A percentile compares a stretch with the other conserved stretches of the same genome.
Evolutionary conservation across 2,329 filamentous ascomycete species (phyloP).

Genomic region (Aspergillus proliferans): DNA sequence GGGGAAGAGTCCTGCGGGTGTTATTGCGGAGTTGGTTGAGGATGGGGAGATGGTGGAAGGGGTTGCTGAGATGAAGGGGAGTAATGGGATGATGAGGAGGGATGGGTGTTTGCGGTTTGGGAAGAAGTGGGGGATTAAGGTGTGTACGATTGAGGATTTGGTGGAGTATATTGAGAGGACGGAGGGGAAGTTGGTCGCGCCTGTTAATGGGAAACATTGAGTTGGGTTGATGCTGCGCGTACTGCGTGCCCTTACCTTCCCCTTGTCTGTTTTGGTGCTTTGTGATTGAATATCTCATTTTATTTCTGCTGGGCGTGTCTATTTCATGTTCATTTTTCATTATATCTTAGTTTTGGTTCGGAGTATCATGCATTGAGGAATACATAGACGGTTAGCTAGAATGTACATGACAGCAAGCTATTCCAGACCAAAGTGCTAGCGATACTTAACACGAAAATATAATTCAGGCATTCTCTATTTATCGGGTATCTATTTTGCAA

Average conservation of each 20-base stretch:
- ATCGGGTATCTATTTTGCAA: neutral
- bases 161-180: slow-evolving; percentile 71
- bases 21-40: slow-evolving; percentile 87
- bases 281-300: slow-evolving; percentile 3
- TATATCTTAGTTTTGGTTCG: too few species aligned
- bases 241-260: slow-evolving; percentile 2
- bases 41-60: slow-evolving; percentile 70
- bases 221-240: neutral
- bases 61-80: slow-evolving; percentile 56
- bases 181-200: slow-evolving; percentile 45
- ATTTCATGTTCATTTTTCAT: neutral
- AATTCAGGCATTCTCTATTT: neutral
- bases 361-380: too few species aligned
- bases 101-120: slow-evolving; percentile 87
- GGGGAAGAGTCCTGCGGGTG: slow-evolving; percentile 67
- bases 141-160: slow-evolving; percentile 92
- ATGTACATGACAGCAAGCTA: too few species aligned
- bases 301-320: neutral
- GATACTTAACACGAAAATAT: too few species aligned
- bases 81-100: slow-evolving; percentile 81
- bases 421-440: too few species aligned
- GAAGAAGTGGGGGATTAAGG: slow-evolving; percentile 78
- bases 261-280: neutral
- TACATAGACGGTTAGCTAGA: too few species aligned
- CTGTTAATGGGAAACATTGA: slow-evolving; percentile 33